phyloP scores from a whole-genome alignment of 169 alveolate genomes.

The Cryptosporidium meleagridis region DNA sequence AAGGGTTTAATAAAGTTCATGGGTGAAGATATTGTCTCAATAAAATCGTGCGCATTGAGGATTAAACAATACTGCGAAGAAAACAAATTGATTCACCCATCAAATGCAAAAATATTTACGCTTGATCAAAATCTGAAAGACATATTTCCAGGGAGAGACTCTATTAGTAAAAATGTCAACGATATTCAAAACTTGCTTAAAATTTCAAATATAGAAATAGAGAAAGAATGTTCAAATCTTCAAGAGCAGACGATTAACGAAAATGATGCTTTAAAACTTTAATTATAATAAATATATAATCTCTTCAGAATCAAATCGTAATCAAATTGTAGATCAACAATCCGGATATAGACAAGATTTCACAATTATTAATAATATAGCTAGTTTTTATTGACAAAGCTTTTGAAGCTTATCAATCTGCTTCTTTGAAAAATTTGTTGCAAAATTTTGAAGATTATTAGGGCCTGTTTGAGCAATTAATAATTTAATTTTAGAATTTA shows the following conservation, averaged over 20 bases:
- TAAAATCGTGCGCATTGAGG: slow-evolving; percentile 20
- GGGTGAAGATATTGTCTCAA: slow-evolving; percentile 1
- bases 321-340: not conserved
- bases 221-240: not conserved
- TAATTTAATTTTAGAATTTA: slow-evolving; percentile 80
- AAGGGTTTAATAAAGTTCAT: slow-evolving; percentile 18
- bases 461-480: slow-evolving; percentile 66
- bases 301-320: too few relatives aligned
- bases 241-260: not conserved
- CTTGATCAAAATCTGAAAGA: slow-evolving; percentile 21
- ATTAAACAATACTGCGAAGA: slow-evolving; percentile 50
- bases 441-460: slow-evolving; percentile 36
- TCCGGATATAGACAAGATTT: not conserved
- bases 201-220: slow-evolving; percentile 9
- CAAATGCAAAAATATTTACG: slow-evolving; percentile 25
- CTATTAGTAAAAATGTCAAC: slow-evolving; percentile 27
- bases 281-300: not conserved
- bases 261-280: not conserved
- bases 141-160: slow-evolving; percentile 25
- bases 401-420: slow-evolving; percentile 61
- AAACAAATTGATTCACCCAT: slow-evolving; percentile 20
- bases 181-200: slow-evolving; percentile 25
- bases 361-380: not conserved
- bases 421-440: slow-evolving; percentile 46
- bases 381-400: slow-evolving; percentile 14